Conservation (phyloP, 768 basidiomycete genomes). For the Agrocybe chaxingu region DNA sequence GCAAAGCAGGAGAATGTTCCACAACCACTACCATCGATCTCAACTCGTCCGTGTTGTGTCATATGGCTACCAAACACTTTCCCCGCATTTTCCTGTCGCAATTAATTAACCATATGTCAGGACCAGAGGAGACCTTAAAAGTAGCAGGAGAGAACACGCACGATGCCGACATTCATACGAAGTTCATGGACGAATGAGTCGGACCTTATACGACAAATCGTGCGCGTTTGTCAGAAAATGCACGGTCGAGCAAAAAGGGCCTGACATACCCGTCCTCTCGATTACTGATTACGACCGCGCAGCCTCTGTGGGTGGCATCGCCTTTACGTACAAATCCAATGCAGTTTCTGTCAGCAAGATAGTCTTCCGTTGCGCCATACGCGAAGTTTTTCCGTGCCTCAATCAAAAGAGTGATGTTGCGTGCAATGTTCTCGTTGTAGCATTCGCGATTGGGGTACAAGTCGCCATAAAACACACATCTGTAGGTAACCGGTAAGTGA, state of each 20-base stretch:
- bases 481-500: conserved; percentile 22
- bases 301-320: conserved; percentile 49
- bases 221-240: neutral
- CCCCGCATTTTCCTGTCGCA: conserved; percentile 30
- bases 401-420: conserved; percentile 53
- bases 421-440: conserved; percentile 50
- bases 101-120: conserved; percentile 1
- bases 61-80: conserved; percentile 47
- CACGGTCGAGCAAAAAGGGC: neutral
- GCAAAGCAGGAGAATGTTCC: conserved; percentile 60
- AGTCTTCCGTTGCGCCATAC: conserved; percentile 63
- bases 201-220: conserved; percentile 18
- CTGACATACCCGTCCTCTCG: conserved; percentile 34
- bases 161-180: conserved; percentile 66
- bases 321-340: conserved; percentile 78
- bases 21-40: conserved; percentile 58
- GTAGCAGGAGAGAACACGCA: conserved; percentile 29
- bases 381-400: conserved; percentile 62
- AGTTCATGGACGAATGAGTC: conserved; percentile 38
- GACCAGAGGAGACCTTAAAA: neutral
- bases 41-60: conserved; percentile 39
- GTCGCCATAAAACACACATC: conserved; percentile 88
- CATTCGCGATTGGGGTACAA: conserved; percentile 71
- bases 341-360: conserved; percentile 47
- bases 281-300: conserved; percentile 73